Conservation (phyloP, 768 basidiomycete species). For the Hebeloma cylindrosporum region DNA sequence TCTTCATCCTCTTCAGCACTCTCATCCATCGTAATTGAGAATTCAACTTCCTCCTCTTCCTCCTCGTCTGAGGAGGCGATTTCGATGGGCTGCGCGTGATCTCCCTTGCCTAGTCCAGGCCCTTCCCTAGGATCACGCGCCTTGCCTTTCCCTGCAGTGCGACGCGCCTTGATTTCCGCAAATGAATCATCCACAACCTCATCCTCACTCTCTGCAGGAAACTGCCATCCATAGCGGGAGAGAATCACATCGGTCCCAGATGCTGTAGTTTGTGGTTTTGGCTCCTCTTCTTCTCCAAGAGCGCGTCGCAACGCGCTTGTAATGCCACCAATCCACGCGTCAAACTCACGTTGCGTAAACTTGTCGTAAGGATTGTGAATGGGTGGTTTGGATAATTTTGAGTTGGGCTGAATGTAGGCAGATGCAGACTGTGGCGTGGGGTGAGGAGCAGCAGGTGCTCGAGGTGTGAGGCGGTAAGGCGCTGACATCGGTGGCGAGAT, state of each 20-base stretch:
- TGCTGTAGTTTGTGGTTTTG: constrained; percentile 2
- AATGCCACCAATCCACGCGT: constrained; percentile 68
- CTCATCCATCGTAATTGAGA: constrained; percentile 20
- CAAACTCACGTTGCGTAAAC: constrained; percentile 66
- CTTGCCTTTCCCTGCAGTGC: constrained; percentile 51
- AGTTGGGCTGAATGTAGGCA: constrained; percentile 13
- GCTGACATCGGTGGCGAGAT: constrained; percentile 19
- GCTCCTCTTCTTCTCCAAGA: constrained; percentile 46
- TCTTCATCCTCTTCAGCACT: constrained; percentile 32
- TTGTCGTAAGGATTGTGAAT: constrained; percentile 74
- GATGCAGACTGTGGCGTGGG: constrained; percentile 22
- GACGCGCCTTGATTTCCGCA: constrained; percentile 50
- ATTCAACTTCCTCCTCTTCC: constrained; percentile 26
- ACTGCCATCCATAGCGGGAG: constrained; percentile 15
- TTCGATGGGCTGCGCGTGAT: constrained; percentile 46
- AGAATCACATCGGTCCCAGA: not conserved
- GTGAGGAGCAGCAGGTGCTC: constrained; percentile 22
- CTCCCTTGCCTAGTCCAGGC: constrained; percentile 45
- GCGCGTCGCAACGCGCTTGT: constrained; percentile 57
- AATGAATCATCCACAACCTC: constrained; percentile 54
- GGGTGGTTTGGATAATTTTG: constrained; percentile 41
- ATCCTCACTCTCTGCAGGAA: constrained; percentile 27
- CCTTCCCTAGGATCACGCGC: constrained; percentile 62
- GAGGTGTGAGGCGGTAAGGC: constrained; percentile 23
- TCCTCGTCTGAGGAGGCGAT: constrained; percentile 36